These are phyloP conservation scores for Lagerstroemia fauriei DNA, from an alignment of 441 rosid genomes.

Conservation along the genomic window DNA sequence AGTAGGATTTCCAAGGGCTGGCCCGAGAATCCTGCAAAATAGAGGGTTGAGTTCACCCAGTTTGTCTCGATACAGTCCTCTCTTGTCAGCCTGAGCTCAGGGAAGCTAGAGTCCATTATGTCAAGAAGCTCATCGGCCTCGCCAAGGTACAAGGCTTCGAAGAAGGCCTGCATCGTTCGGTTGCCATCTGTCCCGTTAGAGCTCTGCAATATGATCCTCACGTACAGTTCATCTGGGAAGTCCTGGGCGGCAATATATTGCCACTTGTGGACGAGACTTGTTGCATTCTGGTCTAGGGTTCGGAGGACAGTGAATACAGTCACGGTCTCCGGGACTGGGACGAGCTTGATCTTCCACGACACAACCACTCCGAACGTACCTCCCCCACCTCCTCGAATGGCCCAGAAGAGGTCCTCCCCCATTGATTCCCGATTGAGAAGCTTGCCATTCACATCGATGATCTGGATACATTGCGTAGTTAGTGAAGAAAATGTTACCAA, in stretches of 20 bases:
- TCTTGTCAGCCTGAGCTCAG: background rate
- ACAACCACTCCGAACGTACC: slow-evolving; percentile 3
- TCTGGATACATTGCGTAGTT: background rate
- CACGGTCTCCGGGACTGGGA: background rate
- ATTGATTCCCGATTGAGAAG: background rate
- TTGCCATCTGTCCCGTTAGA: background rate
- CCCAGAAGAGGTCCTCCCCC: slow-evolving; percentile 8
- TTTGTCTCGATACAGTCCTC: slow-evolving; percentile 12
- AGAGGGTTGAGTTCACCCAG: slow-evolving; percentile 17
- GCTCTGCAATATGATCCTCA: slow-evolving; percentile 2
- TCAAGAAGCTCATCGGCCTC: background rate
- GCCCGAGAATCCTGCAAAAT: slow-evolving; percentile 12
- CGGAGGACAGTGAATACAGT: background rate
- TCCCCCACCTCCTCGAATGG: slow-evolving; percentile 15
- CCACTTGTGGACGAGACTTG: slow-evolving; percentile 15
- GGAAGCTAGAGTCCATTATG: background rate
- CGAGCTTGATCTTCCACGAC: slow-evolving; percentile 13
- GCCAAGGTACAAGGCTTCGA: slow-evolving; percentile 7
- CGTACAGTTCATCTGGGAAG: background rate
- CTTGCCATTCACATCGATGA: background rate
- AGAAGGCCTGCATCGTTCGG: background rate
- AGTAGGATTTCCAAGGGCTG: slow-evolving; percentile 11
- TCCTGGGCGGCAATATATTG: background rate
- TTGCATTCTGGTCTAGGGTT: slow-evolving; percentile 1
- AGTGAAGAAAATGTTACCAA: background rate